Evolutionary conservation across 2,329 filamentous ascomycete genomes (phyloP).

Genomic region (Geoglossum cookeanum): DNA sequence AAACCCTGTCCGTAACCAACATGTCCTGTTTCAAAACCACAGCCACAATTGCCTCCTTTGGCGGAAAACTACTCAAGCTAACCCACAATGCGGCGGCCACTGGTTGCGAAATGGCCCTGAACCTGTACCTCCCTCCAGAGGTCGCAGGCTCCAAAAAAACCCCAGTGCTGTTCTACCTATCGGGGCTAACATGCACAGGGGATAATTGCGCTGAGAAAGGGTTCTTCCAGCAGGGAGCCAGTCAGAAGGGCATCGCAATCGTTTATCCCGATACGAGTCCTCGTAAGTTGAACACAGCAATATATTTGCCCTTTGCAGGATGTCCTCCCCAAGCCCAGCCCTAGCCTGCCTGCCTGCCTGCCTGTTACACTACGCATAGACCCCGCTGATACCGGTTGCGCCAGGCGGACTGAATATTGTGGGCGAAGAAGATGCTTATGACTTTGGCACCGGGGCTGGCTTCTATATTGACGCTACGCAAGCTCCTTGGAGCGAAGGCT

Average conservation of each 20-base stretch:
- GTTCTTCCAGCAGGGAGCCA: conserved; percentile 75
- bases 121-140: conserved; percentile 72
- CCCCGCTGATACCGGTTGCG: not conserved
- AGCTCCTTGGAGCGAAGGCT: conserved; percentile 55
- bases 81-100: conserved; percentile 64
- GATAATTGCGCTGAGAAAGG: conserved; percentile 63
- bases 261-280: conserved; percentile 92
- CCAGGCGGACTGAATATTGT: conserved; percentile 55
- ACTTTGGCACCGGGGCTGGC: conserved; percentile 80
- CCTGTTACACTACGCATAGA: not conserved
- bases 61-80: conserved; percentile 88
- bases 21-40: conserved; percentile 56
- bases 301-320: not conserved
- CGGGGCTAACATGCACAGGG: conserved; percentile 83
- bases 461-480: conserved; percentile 85
- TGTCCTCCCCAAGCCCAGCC: not conserved
- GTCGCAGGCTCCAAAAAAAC: conserved; percentile 41
- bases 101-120: conserved; percentile 77
- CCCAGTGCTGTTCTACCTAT: conserved; percentile 81
- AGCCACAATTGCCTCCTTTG: conserved; percentile 76
- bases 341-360: too few species aligned
- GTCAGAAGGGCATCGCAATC: conserved; percentile 68
- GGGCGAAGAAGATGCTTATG: conserved; percentile 73
- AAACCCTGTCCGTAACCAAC: not conserved
- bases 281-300: conserved; percentile 42